Evolutionary conservation across 1,284 basidiomycete species (phyloP), one percentile per base, ranked within the genome.

Genomic region (Clitocybe nebularis): DNA sequence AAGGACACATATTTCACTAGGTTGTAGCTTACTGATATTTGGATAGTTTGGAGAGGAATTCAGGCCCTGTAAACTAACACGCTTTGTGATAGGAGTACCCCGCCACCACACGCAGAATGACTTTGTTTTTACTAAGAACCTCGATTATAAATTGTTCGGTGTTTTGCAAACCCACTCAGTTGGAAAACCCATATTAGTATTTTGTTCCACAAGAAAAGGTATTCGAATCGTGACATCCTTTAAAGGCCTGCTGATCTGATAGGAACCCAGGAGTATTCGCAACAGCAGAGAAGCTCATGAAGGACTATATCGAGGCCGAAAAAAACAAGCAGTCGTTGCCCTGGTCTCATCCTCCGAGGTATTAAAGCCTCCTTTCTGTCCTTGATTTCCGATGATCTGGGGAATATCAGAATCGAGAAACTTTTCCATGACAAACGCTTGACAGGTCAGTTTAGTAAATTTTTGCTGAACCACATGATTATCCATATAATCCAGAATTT

Each of bases 1-100:
- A 50, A 22, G 3, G 63, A 28, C 21, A 19, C 23, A 29, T 36
- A 8, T n/a, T 22, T 10, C 4, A 6, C 14, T 23, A 10, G 5
- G 11, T 20, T 17, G 8, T 7, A 25, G 14, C 29, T 6, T n/a
- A 23, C 29, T 28, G 10, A 38, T 32, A 11, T 22, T 9, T 16
- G 7, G 21, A 36, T 55, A 94, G 91, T 97, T 97, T 53, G 92
- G 89, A 1, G 92, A 96, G 54, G 85, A 91, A 44, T 95, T 79
- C 58, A 76, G 93, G 14, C 91, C 93, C 0, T 93, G 91, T 62
- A 84, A 82, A 48, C 72, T 97, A 2, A 78, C 74, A 3, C 79
- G 84, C 44, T 69, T 80, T 50, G 84, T 92, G 1, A 74, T 85
- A 44, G 80, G 83, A 1, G 68, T 84, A 36, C 63, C 69, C 14